phyloP scores from a whole-genome alignment of 768 basidiomycete species.

The Mycena leptocephala region DNA sequence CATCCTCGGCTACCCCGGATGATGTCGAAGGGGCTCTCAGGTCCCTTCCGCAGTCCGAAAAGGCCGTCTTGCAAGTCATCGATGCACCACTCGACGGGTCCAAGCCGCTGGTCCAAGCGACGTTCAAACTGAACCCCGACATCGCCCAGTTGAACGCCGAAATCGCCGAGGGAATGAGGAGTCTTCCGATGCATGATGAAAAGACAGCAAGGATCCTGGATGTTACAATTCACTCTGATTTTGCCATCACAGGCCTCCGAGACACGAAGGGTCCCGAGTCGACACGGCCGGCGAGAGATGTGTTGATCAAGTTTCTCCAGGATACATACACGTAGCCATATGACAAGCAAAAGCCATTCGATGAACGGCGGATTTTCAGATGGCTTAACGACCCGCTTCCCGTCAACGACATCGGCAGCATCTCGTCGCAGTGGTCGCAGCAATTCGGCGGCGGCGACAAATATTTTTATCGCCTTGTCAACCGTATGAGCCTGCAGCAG shows the following conservation, averaged over 20 bases:
- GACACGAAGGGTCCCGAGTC: conserved; percentile 24
- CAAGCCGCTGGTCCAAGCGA: conserved; percentile 15
- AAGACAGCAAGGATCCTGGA: conserved; percentile 19
- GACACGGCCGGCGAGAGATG: conserved; percentile 21
- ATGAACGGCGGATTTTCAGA: conserved; percentile 21
- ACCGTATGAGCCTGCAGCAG: conserved; percentile 23
- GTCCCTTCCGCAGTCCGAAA: conserved; percentile 14
- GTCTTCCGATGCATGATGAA: conserved; percentile 20
- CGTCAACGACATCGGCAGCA: conserved; percentile 26
- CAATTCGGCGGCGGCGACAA: conserved; percentile 18
- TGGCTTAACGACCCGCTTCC: conserved; percentile 26
- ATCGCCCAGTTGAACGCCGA: conserved; percentile 20
- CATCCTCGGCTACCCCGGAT: conserved; percentile 16
- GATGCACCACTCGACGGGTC: conserved; percentile 23
- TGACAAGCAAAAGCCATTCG: conserved; percentile 19
- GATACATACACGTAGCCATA: conserved; percentile 17
- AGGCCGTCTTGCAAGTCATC: conserved; percentile 24
- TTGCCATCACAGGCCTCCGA: conserved; percentile 21
- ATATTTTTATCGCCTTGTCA: conserved; percentile 22
- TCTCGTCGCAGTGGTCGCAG: conserved; percentile 23
- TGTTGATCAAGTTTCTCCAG: conserved; percentile 23
- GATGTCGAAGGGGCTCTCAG: conserved; percentile 19
- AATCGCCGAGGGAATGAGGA: conserved; percentile 20
- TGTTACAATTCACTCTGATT: conserved; percentile 25
- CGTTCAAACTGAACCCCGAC: conserved; percentile 15